Base-by-base conservation (phyloP, 2,329 filamentous ascomycete genomes). In the Cladosporium cucumerinum region DNA sequence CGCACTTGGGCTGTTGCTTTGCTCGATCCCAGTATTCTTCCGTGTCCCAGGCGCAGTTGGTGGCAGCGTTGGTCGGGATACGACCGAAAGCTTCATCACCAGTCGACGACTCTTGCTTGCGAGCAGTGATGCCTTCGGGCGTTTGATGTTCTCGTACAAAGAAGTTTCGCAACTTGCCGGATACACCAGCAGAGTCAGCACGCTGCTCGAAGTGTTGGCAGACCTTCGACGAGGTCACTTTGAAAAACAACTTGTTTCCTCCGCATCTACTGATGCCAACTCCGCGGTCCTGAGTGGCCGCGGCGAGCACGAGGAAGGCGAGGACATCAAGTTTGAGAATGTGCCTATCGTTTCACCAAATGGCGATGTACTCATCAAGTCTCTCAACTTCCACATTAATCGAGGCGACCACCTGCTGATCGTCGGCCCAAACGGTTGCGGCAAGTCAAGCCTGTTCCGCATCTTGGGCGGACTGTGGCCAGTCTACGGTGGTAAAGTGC, bases 331-430 rank as follows among this genome's bases (percentile, higher is more conserved):
- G 71, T 97, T 97, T 74, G 86, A 87, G 57, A 84, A 95, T 70
- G 93, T 99, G 0, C 95, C 95, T 26, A 98, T 99, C 72, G 93
- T 99, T 70, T 97, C 93, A 0, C 95, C 95, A 5, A 98, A 97
- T 74, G 95, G 95, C 58, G 95, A 98, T 72, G 90, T 99, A 14
- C 85, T 99, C 3, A 88, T 98, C 62, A 88, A 87, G 66, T 89
- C 89, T 23, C 84, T 99, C 5, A 95, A 91, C 39, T 99, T 99
- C 80, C 87, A 88, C 30, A 91, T 99, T 68, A 86, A 88, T 64
- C 89, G 90, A 1, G 92, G 93, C 63, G 92, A 97, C 66, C 95
- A 99, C 72, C 85, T 99, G 7, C 86, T 99, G 43, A 95, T 99
- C 49, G 91, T 98, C 49, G 95, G 95, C 0, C 95, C 95, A 25